Evolutionary conservation across 805 yeast genomes (phyloP), one percentile per base, ranked within the genome.

Genomic region (Kazachstania taianensis): DNA sequence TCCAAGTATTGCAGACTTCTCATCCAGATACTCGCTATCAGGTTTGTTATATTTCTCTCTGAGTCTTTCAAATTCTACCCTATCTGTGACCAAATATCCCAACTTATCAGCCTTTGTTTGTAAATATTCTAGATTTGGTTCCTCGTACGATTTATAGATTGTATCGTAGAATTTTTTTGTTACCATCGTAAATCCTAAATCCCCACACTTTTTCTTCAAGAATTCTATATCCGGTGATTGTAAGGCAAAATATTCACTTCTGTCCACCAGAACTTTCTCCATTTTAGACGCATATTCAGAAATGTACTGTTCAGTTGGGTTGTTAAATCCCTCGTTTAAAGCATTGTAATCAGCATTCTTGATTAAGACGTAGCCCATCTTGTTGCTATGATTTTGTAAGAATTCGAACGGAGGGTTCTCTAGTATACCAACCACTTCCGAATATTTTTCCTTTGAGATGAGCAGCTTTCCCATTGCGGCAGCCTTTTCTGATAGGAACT

Each of bases 71-170:
- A 22, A 22, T 22, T 8, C 10, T 12, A 8, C 25, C 25, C 12
- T 22, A 12, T 22, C 12, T 22, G n/a, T n/a, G n/a, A n/a, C n/a
- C n/a, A n/a, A n/a, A n/a, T n/a, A n/a, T n/a, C n/a, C n/a, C 14
- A 22, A 7, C n/a, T 32, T 13, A 7, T 46, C 30, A 4, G 58
- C 57, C n/a, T 49, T 54, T 15, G 47, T 41, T 16, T 40, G 46
- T 25, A 59, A 36, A 16, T 49, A 43, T 5, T 48, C 49, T 5
- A 56, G 19, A 2, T 45, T 42, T 2, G 60, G 60, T 2, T 13
- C 9, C n/a, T 32, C 29, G 25, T 22, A 22, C n/a, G n/a, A n/a
- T n/a, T n/a, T n/a, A n/a, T n/a, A 20, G 20, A 28, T 8, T 19
- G 17, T 7, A 28, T 34, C 20, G 20, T 26, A 27, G 12, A 16